A percentile compares a stretch with the other conserved stretches of the same genome.
These are phyloP conservation scores for Sclerotinia sclerotiorum DNA, from an alignment of 2,329 filamentous ascomycete genomes.

Conservation along the genomic window DNA sequence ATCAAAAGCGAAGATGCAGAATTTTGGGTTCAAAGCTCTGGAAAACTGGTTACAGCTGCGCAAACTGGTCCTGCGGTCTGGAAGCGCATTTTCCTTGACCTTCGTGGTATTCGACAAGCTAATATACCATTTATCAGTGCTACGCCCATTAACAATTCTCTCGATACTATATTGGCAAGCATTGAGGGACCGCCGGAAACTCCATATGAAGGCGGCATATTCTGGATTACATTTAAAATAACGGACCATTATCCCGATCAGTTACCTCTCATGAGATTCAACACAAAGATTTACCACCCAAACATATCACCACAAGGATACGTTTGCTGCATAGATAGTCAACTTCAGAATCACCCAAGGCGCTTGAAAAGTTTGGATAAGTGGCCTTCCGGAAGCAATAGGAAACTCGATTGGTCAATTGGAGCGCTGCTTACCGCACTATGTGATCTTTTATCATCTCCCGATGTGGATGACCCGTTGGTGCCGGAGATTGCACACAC, in stretches of 20 bases:
- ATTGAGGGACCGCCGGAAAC: conserved; percentile 36
- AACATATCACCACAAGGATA: conserved; percentile 25
- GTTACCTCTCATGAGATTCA: conserved; percentile 24
- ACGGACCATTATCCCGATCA: conserved; percentile 10
- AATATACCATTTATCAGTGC: conserved; percentile 34
- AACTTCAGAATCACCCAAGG: not conserved
- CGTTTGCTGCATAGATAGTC: not conserved
- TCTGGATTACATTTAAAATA: conserved; percentile 32
- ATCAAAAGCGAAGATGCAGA: conserved; percentile 19
- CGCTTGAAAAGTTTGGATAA: not conserved
- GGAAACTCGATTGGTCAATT: not conserved
- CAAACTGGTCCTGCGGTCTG: conserved; percentile 23
- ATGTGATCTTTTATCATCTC: conserved; percentile 30
- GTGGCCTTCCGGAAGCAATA: not conserved
- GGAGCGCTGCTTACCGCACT: conserved; percentile 26
- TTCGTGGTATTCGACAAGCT: conserved; percentile 30
- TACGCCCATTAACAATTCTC: conserved; percentile 27
- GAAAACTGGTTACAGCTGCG: conserved; percentile 9
- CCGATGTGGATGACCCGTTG: conserved; percentile 31
- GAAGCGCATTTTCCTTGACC: conserved; percentile 32
- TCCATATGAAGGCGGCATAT: conserved; percentile 33
- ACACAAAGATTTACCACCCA: conserved; percentile 33
- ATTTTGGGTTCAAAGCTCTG: conserved; percentile 18
- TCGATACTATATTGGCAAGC: conserved; percentile 33
- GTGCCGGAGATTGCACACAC: conserved; percentile 34